Conservation (phyloP, 352 stramenopile species). For the Phytophthora cactorum region DNA sequence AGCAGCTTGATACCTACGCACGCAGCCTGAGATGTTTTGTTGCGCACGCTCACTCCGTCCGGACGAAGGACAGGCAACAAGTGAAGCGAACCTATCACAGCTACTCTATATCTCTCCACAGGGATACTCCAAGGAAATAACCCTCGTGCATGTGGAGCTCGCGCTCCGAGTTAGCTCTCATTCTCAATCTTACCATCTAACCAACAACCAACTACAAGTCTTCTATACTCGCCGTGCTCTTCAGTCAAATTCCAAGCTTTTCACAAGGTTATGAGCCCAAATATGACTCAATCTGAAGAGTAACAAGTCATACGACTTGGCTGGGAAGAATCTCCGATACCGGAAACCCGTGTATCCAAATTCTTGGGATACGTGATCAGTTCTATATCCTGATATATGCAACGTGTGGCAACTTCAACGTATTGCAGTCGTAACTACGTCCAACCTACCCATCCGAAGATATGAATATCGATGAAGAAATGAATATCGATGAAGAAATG, state of each 20-base stretch:
- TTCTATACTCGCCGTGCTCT: not conserved
- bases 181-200: not conserved
- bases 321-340: not conserved
- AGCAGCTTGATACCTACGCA: too few species aligned
- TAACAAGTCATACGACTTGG: not conserved
- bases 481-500: too few species aligned
- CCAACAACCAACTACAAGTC: not conserved
- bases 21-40: too few species aligned
- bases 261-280: not conserved
- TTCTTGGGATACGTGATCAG: not conserved
- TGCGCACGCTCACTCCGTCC: too few species aligned
- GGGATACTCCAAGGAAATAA: not conserved
- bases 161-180: not conserved
- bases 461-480: too few species aligned
- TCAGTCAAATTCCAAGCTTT: not conserved
- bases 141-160: not conserved
- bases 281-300: not conserved
- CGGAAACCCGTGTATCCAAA: not conserved
- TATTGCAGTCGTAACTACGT: not conserved
- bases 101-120: not conserved
- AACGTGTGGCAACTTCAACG: constrained; percentile 1
- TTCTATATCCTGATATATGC: not conserved
- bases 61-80: too few species aligned
- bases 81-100: too few species aligned
- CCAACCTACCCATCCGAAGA: not conserved